Conservation (phyloP, 305 asterid genomes). For the Solanum hybrid region DNA sequence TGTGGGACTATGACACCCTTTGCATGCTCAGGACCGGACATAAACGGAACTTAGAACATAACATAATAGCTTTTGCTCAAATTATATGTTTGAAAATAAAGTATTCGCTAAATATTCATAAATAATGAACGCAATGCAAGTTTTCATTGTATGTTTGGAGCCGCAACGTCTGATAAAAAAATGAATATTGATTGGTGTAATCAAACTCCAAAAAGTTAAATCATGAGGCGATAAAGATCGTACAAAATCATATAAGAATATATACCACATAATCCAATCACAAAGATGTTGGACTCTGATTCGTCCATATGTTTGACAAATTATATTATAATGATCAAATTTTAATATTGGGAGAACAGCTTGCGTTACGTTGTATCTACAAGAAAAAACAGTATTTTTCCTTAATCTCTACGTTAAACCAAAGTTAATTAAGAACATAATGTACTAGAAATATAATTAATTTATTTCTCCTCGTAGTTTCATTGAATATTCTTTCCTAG, state of each 20-base stretch:
- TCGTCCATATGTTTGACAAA: not conserved
- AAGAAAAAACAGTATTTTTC: not conserved
- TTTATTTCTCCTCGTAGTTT: not conserved
- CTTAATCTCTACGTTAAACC: not conserved
- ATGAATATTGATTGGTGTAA: not conserved
- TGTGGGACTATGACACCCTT: not conserved
- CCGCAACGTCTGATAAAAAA: not conserved
- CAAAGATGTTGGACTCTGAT: not conserved
- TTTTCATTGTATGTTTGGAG: not conserved
- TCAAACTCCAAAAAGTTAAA: not conserved
- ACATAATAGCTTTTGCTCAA: not conserved
- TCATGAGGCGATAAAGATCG: not conserved
- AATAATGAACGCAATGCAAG: not conserved
- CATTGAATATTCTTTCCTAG: not conserved
- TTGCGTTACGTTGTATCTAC: not conserved
- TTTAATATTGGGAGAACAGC: not conserved
- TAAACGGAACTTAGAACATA: not conserved
- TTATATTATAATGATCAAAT: not conserved
- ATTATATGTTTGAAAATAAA: not conserved
- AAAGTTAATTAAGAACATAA: not conserved
- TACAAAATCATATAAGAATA: not conserved
- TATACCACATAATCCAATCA: not conserved
- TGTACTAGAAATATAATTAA: not conserved
- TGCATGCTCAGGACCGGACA: not conserved
- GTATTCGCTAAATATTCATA: not conserved